Evolutionary conservation across 2,329 filamentous ascomycete species (phyloP), one percentile per base, ranked within the genome.

Genomic region (Monosporascus ibericus): DNA sequence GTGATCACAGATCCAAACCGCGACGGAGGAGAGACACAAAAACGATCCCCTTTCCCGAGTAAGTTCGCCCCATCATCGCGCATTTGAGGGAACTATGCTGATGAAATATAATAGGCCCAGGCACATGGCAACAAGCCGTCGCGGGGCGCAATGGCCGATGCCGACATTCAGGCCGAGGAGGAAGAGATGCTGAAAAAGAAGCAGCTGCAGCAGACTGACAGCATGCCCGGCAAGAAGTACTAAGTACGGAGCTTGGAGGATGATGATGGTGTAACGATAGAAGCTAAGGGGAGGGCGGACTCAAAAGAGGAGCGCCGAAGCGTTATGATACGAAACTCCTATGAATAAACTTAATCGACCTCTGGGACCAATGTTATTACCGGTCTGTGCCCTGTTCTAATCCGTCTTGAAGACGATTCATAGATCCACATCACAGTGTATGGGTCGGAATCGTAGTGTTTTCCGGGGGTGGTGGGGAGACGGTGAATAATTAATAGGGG

Each of bases 91-190:
- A 7, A 2, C 11, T 24, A 18, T 46, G 36, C 20, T 52, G 6
- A 44, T 25, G 47, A 18, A 1, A 11, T 4, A 37, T 40, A 34
- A 20, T n/a, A 66, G 63, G 64, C 64, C 4, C 60, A 55, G 0
- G 57, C 62, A 55, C 54, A 66, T 24, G 61, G 62, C 1, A 57
- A 65, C 11, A 46, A 61, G 44, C 64, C 64, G 2, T 66, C 64
- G 1, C 47, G 49, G 25, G 64, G 64, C 6, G 63, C 64, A 6
- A 54, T 53, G 18, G 48, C 56, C 36, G 64, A 66, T 44, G 63
- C 63, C 4, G 58, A 62, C 50, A 64, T 66, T 25, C 56, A 57
- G 44, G 61, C 56, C 1, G 64, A 65, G 20, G 64, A 66, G 44
- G 59, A 55, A 8, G 62, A 63, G 53, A 44, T 61, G 36, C 14